Percentiles rank a stretch among this genome's conserved stretches.
phyloP scores from a whole-genome alignment of 164 flowering plant genomes.

The Protea cynaroides region DNA sequence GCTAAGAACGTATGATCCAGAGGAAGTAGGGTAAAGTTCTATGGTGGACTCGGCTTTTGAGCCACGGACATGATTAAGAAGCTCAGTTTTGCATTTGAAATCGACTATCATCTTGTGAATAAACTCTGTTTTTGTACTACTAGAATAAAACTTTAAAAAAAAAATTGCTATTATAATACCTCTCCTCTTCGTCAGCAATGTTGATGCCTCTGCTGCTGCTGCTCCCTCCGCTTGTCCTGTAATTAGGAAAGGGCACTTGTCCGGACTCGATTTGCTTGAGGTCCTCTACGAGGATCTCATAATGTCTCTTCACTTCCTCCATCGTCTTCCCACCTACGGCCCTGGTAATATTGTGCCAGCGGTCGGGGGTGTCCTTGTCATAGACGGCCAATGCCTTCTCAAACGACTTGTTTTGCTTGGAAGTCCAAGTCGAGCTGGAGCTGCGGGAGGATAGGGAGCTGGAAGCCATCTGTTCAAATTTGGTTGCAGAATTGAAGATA shows the following conservation, averaged over 20 bases:
- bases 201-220: constrained; percentile 10
- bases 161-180: constrained; percentile 14
- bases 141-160: not conserved
- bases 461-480: constrained; percentile 21
- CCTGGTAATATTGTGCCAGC: constrained; percentile 63
- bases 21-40: not conserved
- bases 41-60: not conserved
- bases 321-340: constrained; percentile 61
- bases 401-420: constrained; percentile 57
- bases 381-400: constrained; percentile 62
- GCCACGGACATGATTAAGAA: not conserved
- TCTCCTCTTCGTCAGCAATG: constrained; percentile 26
- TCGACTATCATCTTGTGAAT: too few species aligned
- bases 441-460: constrained; percentile 7
- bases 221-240: constrained; percentile 22
- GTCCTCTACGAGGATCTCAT: constrained; percentile 52
- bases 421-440: constrained; percentile 43
- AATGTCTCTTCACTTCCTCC: constrained; percentile 69
- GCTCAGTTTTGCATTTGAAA: not conserved
- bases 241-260: constrained; percentile 52
- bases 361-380: constrained; percentile 58
- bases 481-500: not conserved
- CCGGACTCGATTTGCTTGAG: constrained; percentile 53
- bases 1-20: not conserved
- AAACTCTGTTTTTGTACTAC: not conserved